Evolutionary conservation across 1,284 basidiomycete species (phyloP).

Genomic region (Trichosporon asahii): DNA sequence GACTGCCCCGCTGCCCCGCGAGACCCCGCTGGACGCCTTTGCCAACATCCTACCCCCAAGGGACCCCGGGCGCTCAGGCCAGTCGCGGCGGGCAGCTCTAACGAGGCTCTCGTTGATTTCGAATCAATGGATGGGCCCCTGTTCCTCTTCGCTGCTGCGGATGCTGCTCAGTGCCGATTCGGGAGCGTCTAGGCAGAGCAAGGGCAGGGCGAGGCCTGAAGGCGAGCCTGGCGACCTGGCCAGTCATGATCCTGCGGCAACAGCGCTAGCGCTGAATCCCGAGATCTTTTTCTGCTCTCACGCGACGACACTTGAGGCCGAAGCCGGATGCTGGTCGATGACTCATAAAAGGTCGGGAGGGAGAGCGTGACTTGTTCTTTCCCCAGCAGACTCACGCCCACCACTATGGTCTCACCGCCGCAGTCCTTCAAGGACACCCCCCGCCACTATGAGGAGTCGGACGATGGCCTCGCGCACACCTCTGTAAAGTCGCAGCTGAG

Average conservation of each 20-base stretch:
- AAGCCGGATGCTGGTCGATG: not conserved
- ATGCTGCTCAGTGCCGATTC: not conserved
- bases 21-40: not conserved
- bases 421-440: not conserved
- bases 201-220: not conserved
- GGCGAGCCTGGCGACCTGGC: not conserved
- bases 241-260: not conserved
- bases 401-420: not conserved
- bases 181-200: too few relatives aligned
- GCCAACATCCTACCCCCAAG: not conserved
- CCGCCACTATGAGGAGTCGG: not conserved
- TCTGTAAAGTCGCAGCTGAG: conserved; percentile 3
- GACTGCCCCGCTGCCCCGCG: not conserved
- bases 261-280: not conserved
- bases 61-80: not conserved
- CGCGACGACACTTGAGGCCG: not conserved
- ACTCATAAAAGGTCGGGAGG: not conserved
- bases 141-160: not conserved
- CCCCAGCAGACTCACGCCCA: not conserved
- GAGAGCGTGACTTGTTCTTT: not conserved
- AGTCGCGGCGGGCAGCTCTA: not conserved
- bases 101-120: not conserved
- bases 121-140: not conserved
- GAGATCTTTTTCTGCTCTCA: not conserved
- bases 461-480: not conserved